Evolutionary conservation across 164 flowering plant genomes (phyloP), one percentile per base, ranked within the genome.

Genomic region (Vitis cinerea): DNA sequence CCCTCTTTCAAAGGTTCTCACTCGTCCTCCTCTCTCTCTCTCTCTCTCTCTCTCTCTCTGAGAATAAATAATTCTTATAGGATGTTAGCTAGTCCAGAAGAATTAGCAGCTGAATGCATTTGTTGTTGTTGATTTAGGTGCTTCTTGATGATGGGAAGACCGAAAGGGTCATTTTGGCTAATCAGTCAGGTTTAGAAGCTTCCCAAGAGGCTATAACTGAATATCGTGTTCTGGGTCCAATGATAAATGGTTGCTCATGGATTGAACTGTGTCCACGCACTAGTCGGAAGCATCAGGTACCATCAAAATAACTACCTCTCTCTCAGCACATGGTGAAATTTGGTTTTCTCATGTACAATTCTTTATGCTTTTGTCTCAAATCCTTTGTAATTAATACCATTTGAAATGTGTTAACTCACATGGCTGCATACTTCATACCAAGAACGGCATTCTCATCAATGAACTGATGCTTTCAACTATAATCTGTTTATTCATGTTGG

Each of bases 161-260:
- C 2, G 99, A 94, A 72, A 84, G 93, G 69, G 84, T 92, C 7
- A 84, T 91, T 47, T 68, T 92, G 75, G 91, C 98, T 71, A 81
- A 83, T 73, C 69, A 70, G 2, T 86, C 93, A 1, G 88, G 93
- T 50, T 52, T 91, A 11, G 97, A 92, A 78, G 74, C 87, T 72
- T 85, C 84, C 14, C 95, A 86, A 62, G 87, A 92, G 60, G 98
- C 98, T 60, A 65, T 87, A 47, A 92, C 98, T 63, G 98, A 92
- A 77, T 94, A 92, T 75, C 83, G 97, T 29, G 90, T 92, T 23
- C 77, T 94, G 72, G 99, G 99, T 61, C 98, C 99, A 12, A 88
- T 72, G 54, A 85, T 94, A 50, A 94, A 90, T 77, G 98, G 98
- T 69, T 94, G 99, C 79, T 90, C 99, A 16, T 94, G 99, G 98